Percentiles rank a stretch among this genome's conserved stretches.
phyloP scores from a whole-genome alignment of 1,284 basidiomycete species.

The Trichosporon ovoides region DNA sequence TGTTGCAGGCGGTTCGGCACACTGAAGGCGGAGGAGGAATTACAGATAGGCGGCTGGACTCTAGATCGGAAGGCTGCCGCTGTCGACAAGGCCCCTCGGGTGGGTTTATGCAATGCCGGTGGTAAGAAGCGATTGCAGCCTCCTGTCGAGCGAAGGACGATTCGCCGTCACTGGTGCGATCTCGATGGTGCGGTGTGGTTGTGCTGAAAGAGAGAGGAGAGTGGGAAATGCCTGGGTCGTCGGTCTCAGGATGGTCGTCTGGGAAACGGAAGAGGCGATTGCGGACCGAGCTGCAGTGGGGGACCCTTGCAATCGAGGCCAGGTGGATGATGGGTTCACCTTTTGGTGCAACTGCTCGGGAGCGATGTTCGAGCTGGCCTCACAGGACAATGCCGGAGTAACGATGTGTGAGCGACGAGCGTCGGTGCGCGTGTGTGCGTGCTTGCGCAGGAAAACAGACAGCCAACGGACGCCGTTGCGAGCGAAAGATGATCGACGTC shows the following conservation, averaged over 20 bases:
- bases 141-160: background rate
- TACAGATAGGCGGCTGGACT: too few relatives aligned
- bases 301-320: slow-evolving; percentile 1
- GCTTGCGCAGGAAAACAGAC: background rate
- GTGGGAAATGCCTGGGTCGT: background rate
- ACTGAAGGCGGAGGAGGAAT: too few relatives aligned
- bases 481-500: too few relatives aligned
- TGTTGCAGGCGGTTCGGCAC: background rate
- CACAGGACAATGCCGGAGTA: too few relatives aligned
- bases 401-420: background rate
- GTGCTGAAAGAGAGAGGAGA: too few relatives aligned
- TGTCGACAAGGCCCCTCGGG: background rate
- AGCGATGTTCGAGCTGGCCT: too few relatives aligned
- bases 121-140: too few relatives aligned
- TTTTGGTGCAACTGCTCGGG: too few relatives aligned
- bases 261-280: slow-evolving; percentile 3
- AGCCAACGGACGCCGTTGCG: too few relatives aligned
- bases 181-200: background rate
- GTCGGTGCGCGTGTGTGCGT: slow-evolving; percentile 4
- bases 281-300: slow-evolving; percentile 1
- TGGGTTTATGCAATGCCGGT: too few relatives aligned
- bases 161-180: background rate
- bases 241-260: slow-evolving; percentile 1
- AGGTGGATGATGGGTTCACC: background rate
- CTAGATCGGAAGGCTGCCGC: too few relatives aligned